A percentile compares a stretch with the other conserved stretches of the same genome.
phyloP scores from a whole-genome alignment of 306 rosid genomes.

The Castanea mollissima region DNA sequence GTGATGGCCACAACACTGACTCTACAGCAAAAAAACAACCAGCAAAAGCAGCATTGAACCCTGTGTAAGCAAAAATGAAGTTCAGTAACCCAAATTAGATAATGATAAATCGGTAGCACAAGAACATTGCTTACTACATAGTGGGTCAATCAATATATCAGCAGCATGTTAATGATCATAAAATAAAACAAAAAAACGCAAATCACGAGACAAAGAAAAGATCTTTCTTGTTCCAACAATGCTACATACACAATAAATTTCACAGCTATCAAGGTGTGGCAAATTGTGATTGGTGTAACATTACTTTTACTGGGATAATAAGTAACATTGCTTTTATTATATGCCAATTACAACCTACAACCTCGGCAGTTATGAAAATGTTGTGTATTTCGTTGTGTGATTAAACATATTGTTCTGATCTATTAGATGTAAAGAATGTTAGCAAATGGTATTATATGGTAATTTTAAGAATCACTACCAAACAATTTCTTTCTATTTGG shows the following conservation, averaged over 20 bases:
- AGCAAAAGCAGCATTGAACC: conserved; percentile 95
- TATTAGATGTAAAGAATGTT: background rate
- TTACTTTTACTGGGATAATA: too few species aligned
- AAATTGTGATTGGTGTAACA: too few species aligned
- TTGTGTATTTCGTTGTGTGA: too few species aligned
- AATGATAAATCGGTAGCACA: background rate
- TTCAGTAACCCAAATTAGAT: background rate
- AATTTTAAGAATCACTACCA: background rate
- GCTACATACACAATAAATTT: too few species aligned
- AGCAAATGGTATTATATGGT: background rate
- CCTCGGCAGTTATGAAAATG: too few species aligned
- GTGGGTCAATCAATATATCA: background rate
- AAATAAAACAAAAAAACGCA: background rate
- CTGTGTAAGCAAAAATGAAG: conserved; percentile 31
- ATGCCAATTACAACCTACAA: too few species aligned
- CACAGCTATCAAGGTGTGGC: too few species aligned
- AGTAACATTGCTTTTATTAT: too few species aligned
- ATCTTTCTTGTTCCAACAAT: too few species aligned
- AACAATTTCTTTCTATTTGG: background rate
- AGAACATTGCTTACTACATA: background rate
- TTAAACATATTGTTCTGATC: background rate
- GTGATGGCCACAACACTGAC: conserved; percentile 87
- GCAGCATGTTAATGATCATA: background rate
- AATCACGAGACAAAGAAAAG: background rate
- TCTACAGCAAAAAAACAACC: conserved; percentile 92